Evolutionary conservation across 75 land plant genomes (phyloP), one percentile per base, ranked within the genome.

Genomic region (Pinus tabuliformis): DNA sequence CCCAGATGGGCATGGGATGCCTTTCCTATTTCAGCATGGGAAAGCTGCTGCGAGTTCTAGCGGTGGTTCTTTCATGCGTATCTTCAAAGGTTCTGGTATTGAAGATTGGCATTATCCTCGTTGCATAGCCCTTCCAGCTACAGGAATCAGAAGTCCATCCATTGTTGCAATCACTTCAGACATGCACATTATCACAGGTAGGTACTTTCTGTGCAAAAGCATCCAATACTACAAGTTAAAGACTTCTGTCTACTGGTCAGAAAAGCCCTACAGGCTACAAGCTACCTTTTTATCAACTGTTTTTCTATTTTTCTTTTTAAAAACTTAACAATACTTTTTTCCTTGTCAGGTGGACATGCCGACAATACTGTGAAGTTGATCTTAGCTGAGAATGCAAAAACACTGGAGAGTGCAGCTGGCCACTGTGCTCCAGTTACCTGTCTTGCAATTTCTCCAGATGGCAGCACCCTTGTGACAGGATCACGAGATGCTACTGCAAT

Each of bases 341-440:
- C n/a, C 57, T 75, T 30, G n/a, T 20, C 85, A 97, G 99, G 99
- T 76, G 99, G 99, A 14, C 99, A 97, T 87, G 96, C 88, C 8
- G 99, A 97, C 76, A 95, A 93, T 74, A 93, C 90, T 62, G 76
- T 97, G 28, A 95, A 93, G 87, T 75, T 97, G 58, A 64, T 97
- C 68, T 89, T 92, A 52, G 62, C 87, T 18, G 96, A 97, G 72
- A 92, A 86, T 80, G 98, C 93, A 56, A 89, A 87, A 76, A 89
- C 90, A 36, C 42, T 91, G 56, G 99, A 97, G 76, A 85, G 86
- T 73, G 98, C 96, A 70, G 57, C 49, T 22, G 98, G 87, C 17
- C 99, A 97, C 74, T 91, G 89, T 85, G 95, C 94, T 61, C 94
- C 98, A 42, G 95, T 97, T 21, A 90, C 98, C 30, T 97, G 99